These are phyloP conservation scores for Termitomyces eurrhizus DNA, from an alignment of 768 basidiomycete species.

Conservation along the genomic window DNA sequence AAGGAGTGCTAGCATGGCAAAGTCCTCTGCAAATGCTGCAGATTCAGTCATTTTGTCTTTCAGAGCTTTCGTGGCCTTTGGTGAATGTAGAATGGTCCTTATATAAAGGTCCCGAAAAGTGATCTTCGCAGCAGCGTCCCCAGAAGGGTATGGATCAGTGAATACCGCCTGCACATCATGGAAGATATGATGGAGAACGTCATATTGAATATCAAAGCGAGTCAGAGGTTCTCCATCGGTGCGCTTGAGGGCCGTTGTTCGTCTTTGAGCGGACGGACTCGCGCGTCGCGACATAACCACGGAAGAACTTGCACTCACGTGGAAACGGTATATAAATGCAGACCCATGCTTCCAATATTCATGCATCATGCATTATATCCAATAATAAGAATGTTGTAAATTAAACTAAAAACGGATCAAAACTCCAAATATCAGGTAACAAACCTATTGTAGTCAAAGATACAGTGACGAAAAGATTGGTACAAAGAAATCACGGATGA, in stretches of 20 bases:
- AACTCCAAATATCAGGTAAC: conserved; percentile 5
- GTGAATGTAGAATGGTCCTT: conserved; percentile 47
- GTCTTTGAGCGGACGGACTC: conserved; percentile 36
- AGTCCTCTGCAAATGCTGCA: conserved; percentile 56
- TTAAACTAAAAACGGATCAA: conserved; percentile 6
- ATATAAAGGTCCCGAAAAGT: conserved; percentile 63
- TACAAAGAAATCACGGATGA: conserved; percentile 1
- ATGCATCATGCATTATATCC: conserved; percentile 7
- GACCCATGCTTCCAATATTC: conserved; percentile 1
- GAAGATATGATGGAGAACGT: conserved; percentile 78
- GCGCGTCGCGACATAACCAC: conserved; percentile 29
- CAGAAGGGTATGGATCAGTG: conserved; percentile 37
- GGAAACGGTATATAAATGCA: conserved; percentile 2
- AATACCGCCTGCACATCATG: conserved; percentile 57
- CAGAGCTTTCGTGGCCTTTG: conserved; percentile 65
- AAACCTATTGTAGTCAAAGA: conserved; percentile 12
- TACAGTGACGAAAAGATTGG: conserved; percentile 18
- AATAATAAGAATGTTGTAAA: conserved; percentile 14
- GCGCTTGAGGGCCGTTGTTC: conserved; percentile 45
- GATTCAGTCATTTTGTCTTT: conserved; percentile 69
- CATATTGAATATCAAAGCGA: conserved; percentile 70
- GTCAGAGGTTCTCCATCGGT: conserved; percentile 64
- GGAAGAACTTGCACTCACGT: conserved; percentile 4
- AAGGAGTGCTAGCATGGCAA: conserved; percentile 70
- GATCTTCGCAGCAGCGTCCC: conserved; percentile 28